These are phyloP conservation scores for Lentinula sp. DNA, from an alignment of 768 basidiomycete genomes.

Conservation along the genomic window DNA sequence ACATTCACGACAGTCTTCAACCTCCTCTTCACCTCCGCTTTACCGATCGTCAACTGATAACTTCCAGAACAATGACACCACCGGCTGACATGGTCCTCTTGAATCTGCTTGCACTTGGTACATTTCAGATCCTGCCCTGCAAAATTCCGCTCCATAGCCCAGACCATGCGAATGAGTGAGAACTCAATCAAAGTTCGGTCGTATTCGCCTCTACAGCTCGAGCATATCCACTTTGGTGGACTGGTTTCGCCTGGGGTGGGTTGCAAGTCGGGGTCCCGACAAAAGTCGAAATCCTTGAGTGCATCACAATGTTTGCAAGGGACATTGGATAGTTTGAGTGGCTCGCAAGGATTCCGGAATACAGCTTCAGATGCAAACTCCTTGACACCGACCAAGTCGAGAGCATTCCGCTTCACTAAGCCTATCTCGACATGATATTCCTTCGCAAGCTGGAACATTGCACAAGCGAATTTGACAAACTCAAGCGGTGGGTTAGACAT, in stretches of 20 bases:
- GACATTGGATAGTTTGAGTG: constrained; percentile 77
- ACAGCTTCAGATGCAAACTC: constrained; percentile 83
- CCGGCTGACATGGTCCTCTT: constrained; percentile 78
- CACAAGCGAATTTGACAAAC: constrained; percentile 82
- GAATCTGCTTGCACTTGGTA: constrained; percentile 84
- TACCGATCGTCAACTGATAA: constrained; percentile 68
- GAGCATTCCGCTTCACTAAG: constrained; percentile 79
- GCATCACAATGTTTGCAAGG: constrained; percentile 84
- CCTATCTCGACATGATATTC: constrained; percentile 87
- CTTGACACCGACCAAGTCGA: constrained; percentile 80
- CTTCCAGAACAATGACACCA: constrained; percentile 87
- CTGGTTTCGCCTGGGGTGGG: constrained; percentile 41
- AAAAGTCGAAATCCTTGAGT: constrained; percentile 91
- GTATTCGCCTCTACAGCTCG: constrained; percentile 76
- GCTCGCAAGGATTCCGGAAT: constrained; percentile 91
- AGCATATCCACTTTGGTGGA: constrained; percentile 62
- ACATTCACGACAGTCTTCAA: constrained; percentile 82
- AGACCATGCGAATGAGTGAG: constrained; percentile 71
- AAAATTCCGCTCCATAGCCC: constrained; percentile 63
- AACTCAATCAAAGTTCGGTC: constrained; percentile 87
- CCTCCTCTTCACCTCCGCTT: constrained; percentile 64
- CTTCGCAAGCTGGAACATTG: constrained; percentile 70
- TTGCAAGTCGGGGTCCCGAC: constrained; percentile 81
- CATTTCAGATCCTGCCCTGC: constrained; percentile 90
- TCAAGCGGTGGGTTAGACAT: constrained; percentile 81